Evolutionary conservation across 441 rosid genomes (phyloP), one percentile per base, ranked within the genome.

Genomic region (Brassica balearica): DNA sequence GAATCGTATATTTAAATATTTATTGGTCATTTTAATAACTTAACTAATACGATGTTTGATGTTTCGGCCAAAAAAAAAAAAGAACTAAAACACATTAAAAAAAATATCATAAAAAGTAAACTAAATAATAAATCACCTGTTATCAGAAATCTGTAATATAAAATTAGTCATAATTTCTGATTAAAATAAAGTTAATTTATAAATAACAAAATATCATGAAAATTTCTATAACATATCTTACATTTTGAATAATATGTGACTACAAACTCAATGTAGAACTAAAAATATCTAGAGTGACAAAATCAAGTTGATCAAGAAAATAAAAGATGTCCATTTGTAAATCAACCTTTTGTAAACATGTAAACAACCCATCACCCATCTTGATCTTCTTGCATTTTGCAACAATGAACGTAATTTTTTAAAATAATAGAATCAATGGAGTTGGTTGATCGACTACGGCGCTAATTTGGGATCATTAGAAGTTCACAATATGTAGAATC

Each of bases 281-380:
- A 62, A 20, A 46, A 43, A 22, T 3, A 23, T 12, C 15, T 12
- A 43, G 58, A 63, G 67, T 43, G 11, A 23, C 6, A 12, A 23
- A 68, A 23, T 46, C 71, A 23, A 46, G 60, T 68, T 46, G 59
- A 68, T 10, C 38, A 46, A 46, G 22, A 68, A 66, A 34, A 4
- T 17, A 36, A 8, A 64, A 64, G 25, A 15, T 64, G 22, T 17
- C 10, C 29, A 65, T 38, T 4, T 65, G 53, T 38, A 67, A 3
- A 29, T 25, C 25, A 61, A 3, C 17, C 20, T 43, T 41, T 23
- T 2, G 20, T 62, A 25, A n/a, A 25, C 6, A 14, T 72, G 68
- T 41, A 61, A 3, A 5, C 41, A 68, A 48, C 3, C 5, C 25
- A 48, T 68, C 15, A 9, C 43, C 56, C 43, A 27, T 51, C 2